Evolutionary conservation across 371 early-diverging fungal genomes (phyloP), one percentile per base, ranked within the genome.

Genomic region (Haplosporangium sp.): DNA sequence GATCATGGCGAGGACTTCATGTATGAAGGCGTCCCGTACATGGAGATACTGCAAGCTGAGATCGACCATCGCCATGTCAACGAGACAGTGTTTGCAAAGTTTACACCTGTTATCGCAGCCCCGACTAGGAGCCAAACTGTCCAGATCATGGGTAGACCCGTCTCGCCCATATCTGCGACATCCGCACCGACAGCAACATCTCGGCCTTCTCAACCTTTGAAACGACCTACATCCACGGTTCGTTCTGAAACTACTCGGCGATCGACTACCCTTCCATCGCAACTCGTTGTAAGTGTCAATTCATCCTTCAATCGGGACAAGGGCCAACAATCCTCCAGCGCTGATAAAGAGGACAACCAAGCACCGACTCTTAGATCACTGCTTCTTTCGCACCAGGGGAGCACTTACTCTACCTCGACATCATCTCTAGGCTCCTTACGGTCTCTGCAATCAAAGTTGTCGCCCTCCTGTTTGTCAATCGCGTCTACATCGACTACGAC

Each of bases 41-140:
- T 87, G 6, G 87, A 85, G 42, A 86, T 82, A 37, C 84, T 87
- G 36, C 69, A 69, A 43, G 23, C 55, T 10, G 94, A 93, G 64
- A 88, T 90, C 62, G 83, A 86, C 0, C 86, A 88, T 47, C 86
- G 92, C 61, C 86, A 90, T 63, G 86, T 92, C 20, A 91, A 89
- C 54, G 89, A 89, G 64, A 87, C 91, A 2, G 87, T 92, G 45
- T 92, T 93, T 81, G 90, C 91, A 18, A 90, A 90, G 56, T 72
- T 89, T 55, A 85, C 84, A 37, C 57, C 84, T 2, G 82, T 80
- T 55, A 84, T 84, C 23, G 74, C 72, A 7, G 69, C 81, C 12
- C 74, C 81, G 13, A 67, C 81, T 12, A 67, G 69, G 21, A 74
- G 67, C 38, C 74, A 74, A 55, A 68, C 81, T 5, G 57, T 57